Evolutionary conservation across 1,284 basidiomycete species (phyloP).

Genomic region (Trichosporon sp.): DNA sequence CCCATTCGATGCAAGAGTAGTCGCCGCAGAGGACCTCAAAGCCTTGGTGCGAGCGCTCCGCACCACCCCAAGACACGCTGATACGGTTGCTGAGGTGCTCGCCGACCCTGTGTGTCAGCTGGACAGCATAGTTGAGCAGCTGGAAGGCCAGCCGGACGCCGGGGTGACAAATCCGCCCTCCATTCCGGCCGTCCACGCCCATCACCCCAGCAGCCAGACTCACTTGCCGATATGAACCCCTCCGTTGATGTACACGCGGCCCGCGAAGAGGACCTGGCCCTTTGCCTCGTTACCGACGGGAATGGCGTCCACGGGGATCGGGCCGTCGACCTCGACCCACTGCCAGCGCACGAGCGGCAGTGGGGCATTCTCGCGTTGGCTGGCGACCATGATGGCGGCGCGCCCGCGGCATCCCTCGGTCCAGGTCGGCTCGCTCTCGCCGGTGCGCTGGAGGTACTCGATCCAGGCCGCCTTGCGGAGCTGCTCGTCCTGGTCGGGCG

Average conservation of each 20-base stretch:
- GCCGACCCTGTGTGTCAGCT: constrained; percentile 28
- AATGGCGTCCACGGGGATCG: constrained; percentile 41
- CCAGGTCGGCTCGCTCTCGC: constrained; percentile 58
- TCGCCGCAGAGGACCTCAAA: constrained; percentile 48
- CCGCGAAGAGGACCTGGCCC: constrained; percentile 39
- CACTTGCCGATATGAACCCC: constrained; percentile 48
- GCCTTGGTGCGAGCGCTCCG: constrained; percentile 28
- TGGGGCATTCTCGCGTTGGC: constrained; percentile 54
- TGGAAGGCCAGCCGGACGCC: too few species aligned
- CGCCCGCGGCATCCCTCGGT: constrained; percentile 60
- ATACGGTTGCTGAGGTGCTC: constrained; percentile 36
- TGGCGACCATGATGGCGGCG: constrained; percentile 55
- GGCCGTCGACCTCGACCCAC: constrained; percentile 34
- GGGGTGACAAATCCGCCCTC: too few species aligned
- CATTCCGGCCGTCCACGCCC: too few species aligned
- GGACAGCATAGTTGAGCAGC: too few species aligned
- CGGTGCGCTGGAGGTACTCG: constrained; percentile 23
- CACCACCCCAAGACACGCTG: constrained; percentile 41
- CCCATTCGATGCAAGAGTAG: constrained; percentile 40
- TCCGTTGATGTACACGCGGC: constrained; percentile 41
- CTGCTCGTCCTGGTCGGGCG: constrained; percentile 26
- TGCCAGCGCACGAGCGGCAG: constrained; percentile 43
- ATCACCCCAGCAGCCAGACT: too few species aligned
- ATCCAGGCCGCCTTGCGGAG: constrained; percentile 31
- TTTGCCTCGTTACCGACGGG: constrained; percentile 44